Evolutionary conservation across 2,329 filamentous ascomycete genomes (phyloP).

Genomic region (Neonectria faginata): DNA sequence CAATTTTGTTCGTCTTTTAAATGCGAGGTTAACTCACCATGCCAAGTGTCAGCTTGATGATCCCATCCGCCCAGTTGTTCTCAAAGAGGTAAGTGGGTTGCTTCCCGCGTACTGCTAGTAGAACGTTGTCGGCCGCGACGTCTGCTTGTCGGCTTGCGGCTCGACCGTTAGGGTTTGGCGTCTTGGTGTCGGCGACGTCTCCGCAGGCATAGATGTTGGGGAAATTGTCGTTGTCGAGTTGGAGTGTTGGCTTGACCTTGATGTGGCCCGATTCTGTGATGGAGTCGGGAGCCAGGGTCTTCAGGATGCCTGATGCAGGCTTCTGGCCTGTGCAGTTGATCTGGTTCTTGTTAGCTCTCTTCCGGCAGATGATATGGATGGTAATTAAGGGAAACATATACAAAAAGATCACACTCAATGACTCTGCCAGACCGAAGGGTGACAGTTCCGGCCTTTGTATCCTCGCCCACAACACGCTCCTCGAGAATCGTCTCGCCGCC

Average conservation of each 20-base stretch:
- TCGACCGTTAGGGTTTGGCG: constrained; percentile 64
- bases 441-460: constrained; percentile 53
- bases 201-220: constrained; percentile 72
- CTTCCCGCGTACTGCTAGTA: constrained; percentile 58
- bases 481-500: constrained; percentile 64
- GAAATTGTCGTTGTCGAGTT: constrained; percentile 61
- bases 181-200: constrained; percentile 67
- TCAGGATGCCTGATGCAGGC: constrained; percentile 65
- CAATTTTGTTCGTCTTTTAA: neutral
- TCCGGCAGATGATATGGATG: neutral
- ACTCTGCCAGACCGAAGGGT: constrained; percentile 58
- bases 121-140: constrained; percentile 66
- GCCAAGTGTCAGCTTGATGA: constrained; percentile 66
- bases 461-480: constrained; percentile 57
- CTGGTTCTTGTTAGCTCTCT: constrained; percentile 47
- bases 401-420: constrained; percentile 63
- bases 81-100: constrained; percentile 54
- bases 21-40: constrained; percentile 53
- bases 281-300: constrained; percentile 54
- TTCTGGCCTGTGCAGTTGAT: constrained; percentile 70
- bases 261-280: constrained; percentile 63
- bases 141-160: constrained; percentile 65
- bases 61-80: constrained; percentile 59
- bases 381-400: constrained; percentile 43
- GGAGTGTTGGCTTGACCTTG: constrained; percentile 66